These are phyloP conservation scores for Heterobasidion annosum DNA, from an alignment of 1,284 basidiomycete genomes.

Conservation along the genomic window DNA sequence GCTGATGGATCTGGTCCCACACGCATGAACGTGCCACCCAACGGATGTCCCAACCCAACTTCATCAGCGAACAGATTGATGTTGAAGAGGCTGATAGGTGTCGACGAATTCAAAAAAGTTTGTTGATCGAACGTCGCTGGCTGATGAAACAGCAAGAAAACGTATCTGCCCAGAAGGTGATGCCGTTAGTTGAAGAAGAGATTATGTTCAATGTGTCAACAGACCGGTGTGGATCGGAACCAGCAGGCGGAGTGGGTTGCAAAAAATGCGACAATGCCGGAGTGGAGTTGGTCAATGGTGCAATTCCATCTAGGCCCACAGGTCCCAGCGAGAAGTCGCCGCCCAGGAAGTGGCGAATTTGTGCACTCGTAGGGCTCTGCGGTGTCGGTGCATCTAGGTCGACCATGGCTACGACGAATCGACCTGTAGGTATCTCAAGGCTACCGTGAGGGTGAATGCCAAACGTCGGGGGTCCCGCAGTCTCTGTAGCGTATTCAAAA, in stretches of 20 bases:
- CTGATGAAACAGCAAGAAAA: constrained; percentile 40
- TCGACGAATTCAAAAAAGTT: constrained; percentile 29
- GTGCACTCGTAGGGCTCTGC: constrained; percentile 29
- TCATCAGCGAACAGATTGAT: constrained; percentile 33
- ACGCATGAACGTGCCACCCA: constrained; percentile 41
- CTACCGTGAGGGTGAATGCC: constrained; percentile 18
- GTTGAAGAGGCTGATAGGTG: constrained; percentile 31
- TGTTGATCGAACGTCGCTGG: constrained; percentile 31
- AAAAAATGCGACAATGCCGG: constrained; percentile 33
- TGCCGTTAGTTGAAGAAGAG: background rate
- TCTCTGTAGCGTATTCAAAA: constrained; percentile 20
- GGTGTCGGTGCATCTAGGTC: constrained; percentile 47
- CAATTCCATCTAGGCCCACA: constrained; percentile 1
- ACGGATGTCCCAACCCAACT: constrained; percentile 34
- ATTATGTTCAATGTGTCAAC: constrained; percentile 7
- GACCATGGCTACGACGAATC: constrained; percentile 36
- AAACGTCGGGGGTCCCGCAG: constrained; percentile 33
- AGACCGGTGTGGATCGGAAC: constrained; percentile 43
- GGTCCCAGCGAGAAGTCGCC: constrained; percentile 7
- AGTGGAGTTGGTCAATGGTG: constrained; percentile 28
- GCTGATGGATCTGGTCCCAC: constrained; percentile 27
- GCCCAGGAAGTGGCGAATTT: constrained; percentile 45
- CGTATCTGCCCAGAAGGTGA: constrained; percentile 20
- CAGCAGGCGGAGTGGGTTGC: constrained; percentile 43
- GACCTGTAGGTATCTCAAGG: constrained; percentile 18